Conservation (phyloP, 169 alveolate genomes). For the Eimeria maxima region DNA sequence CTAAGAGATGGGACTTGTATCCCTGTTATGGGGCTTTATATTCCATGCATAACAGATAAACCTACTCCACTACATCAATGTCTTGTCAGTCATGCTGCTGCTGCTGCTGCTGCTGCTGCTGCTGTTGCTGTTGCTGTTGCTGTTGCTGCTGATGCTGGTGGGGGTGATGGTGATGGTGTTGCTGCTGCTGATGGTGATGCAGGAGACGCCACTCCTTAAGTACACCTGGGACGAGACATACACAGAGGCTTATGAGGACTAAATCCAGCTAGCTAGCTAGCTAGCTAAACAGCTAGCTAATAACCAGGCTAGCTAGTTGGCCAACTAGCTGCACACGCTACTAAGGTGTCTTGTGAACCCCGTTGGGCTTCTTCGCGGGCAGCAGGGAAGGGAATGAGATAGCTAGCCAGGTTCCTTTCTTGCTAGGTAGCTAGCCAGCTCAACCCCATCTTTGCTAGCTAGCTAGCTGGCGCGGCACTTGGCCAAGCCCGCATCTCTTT, state of each 20-base stretch:
- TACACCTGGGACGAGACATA: constrained; percentile 97
- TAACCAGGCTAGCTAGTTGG: background rate
- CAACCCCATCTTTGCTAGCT: background rate
- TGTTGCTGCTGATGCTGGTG: background rate
- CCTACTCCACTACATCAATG: constrained; percentile 90
- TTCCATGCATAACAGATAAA: constrained; percentile 91
- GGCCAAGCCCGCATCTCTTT: background rate
- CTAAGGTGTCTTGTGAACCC: too few species aligned
- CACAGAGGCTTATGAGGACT: constrained; percentile 95
- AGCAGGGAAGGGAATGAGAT: too few species aligned
- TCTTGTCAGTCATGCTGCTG: constrained; percentile 57
- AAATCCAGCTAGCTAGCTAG: constrained; percentile 11
- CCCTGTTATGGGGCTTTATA: constrained; percentile 92
- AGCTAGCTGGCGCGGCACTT: background rate
- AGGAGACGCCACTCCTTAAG: constrained; percentile 94
- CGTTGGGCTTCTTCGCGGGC: too few species aligned
- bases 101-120: constrained; percentile 21
- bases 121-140: constrained; percentile 1
- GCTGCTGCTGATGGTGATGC: constrained; percentile 59
- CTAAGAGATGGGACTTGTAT: constrained; percentile 95
- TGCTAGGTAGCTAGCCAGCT: background rate
- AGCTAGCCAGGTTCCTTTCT: background rate
- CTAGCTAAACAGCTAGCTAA: background rate
- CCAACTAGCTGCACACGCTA: background rate
- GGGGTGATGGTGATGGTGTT: background rate